A percentile compares a stretch with the other conserved stretches of the same genome.
Evolutionary conservation across 306 rosid species (phyloP).

Genomic region (Acmispon strigosus): DNA sequence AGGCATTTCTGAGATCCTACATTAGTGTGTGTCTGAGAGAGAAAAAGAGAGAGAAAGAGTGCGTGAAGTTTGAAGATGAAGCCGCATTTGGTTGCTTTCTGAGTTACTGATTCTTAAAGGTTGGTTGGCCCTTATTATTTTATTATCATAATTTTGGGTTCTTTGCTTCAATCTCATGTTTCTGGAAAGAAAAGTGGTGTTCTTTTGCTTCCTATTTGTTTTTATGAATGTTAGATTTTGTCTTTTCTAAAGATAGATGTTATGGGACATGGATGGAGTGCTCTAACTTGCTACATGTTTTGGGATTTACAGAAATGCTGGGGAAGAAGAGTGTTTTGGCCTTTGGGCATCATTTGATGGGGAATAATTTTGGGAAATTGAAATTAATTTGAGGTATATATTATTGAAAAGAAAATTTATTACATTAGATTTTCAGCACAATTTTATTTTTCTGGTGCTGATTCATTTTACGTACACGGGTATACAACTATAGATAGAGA

Average conservation of each 20-base stretch:
- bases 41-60: constrained; percentile 12
- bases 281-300: neutral
- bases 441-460: constrained; percentile 26
- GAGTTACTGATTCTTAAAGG: constrained; percentile 57
- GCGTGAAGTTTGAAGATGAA: constrained; percentile 50
- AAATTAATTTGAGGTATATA: constrained; percentile 40
- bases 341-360: constrained; percentile 11
- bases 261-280: neutral
- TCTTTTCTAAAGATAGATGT: neutral
- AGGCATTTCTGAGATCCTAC: constrained; percentile 7
- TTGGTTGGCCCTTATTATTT: constrained; percentile 45
- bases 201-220: constrained; percentile 14
- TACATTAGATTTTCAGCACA: constrained; percentile 1
- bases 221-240: neutral
- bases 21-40: neutral
- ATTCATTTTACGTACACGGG: constrained; percentile 25
- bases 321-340: constrained; percentile 1
- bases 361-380: constrained; percentile 20
- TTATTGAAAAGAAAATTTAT: neutral
- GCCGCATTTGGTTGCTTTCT: constrained; percentile 36
- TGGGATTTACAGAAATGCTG: constrained; percentile 9
- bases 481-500: constrained; percentile 54
- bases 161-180: constrained; percentile 37
- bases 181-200: constrained; percentile 18
- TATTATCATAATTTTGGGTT: neutral